phyloP scores from a whole-genome alignment of 2,329 filamentous ascomycete species.

The Exophiala xenobiotica region DNA sequence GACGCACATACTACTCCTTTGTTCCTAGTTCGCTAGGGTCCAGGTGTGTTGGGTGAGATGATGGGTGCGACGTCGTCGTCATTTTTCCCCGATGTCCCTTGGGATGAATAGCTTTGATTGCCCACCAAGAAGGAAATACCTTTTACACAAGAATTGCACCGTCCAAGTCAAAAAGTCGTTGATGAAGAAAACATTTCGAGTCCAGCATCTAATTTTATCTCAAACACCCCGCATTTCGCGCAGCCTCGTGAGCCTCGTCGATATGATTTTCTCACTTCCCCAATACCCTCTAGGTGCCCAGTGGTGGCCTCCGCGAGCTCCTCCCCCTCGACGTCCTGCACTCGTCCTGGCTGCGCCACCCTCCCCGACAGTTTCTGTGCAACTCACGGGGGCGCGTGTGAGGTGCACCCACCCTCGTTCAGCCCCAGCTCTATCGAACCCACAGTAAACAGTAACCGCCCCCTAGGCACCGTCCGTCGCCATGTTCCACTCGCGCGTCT shows the following conservation, averaged over 20 bases:
- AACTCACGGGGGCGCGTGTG: too few species aligned
- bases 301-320: neutral
- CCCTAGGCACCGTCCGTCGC: neutral
- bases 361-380: too few species aligned
- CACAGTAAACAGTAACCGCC: too few species aligned
- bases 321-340: neutral
- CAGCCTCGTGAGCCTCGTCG: neutral
- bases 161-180: neutral
- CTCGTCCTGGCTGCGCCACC: neutral
- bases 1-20: conserved; percentile 74
- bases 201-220: conserved; percentile 15
- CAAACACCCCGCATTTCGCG: neutral
- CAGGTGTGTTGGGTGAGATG: conserved; percentile 60
- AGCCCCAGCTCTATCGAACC: too few species aligned
- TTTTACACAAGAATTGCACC: neutral
- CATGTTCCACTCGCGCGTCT: conserved; percentile 24
- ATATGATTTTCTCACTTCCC: too few species aligned
- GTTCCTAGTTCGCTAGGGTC: conserved; percentile 80
- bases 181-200: neutral
- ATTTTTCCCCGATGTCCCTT: neutral
- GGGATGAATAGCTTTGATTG: neutral
- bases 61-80: neutral
- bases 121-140: neutral
- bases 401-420: too few species aligned
- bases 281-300: too few species aligned